Percentiles rank a stretch among this genome's conserved stretches.
These are phyloP conservation scores for Pseudocercospora cruenta DNA, from an alignment of 2,329 filamentous ascomycete species.

Conservation along the genomic window DNA sequence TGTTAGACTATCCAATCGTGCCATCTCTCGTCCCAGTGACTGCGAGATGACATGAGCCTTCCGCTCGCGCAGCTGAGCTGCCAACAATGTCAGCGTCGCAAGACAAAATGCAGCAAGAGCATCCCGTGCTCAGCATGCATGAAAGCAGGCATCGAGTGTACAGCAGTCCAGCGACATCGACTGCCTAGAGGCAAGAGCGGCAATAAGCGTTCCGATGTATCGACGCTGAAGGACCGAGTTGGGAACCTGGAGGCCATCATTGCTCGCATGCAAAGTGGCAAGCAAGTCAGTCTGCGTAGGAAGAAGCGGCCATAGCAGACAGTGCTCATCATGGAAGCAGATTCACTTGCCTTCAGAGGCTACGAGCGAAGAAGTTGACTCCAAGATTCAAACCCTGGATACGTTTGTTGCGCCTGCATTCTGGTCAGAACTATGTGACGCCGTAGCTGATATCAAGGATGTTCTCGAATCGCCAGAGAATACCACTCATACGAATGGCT, in stretches of 20 bases:
- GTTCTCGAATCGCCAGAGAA: slow-evolving; percentile 13
- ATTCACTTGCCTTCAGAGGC: no score
- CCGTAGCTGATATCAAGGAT: slow-evolving; percentile 15
- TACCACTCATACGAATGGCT: not conserved
- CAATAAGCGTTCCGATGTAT: not conserved
- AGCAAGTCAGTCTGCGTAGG: not conserved
- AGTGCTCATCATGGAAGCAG: not conserved
- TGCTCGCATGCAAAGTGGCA: not conserved
- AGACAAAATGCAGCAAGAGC: slow-evolving; percentile 16
- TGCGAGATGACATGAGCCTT: slow-evolving; percentile 4
- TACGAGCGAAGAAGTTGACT: not conserved
- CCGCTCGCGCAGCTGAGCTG: slow-evolving; percentile 12
- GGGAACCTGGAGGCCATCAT: slow-evolving; percentile 6
- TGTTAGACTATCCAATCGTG: no score
- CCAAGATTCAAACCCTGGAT: not conserved
- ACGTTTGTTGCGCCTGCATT: slow-evolving; percentile 14
- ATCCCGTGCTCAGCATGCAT: slow-evolving; percentile 12
- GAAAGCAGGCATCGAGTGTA: slow-evolving; percentile 15
- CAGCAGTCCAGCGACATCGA: slow-evolving; percentile 13
- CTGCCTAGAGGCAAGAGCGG: slow-evolving; percentile 17
- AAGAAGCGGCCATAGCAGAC: not conserved
- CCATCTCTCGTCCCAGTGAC: not conserved
- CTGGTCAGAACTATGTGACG: slow-evolving; percentile 15
- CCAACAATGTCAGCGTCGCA: slow-evolving; percentile 14
- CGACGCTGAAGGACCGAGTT: not conserved